These are phyloP conservation scores for Nicotiana tomentosiformis DNA, from an alignment of 257 asterid species.

Conservation along the genomic window DNA sequence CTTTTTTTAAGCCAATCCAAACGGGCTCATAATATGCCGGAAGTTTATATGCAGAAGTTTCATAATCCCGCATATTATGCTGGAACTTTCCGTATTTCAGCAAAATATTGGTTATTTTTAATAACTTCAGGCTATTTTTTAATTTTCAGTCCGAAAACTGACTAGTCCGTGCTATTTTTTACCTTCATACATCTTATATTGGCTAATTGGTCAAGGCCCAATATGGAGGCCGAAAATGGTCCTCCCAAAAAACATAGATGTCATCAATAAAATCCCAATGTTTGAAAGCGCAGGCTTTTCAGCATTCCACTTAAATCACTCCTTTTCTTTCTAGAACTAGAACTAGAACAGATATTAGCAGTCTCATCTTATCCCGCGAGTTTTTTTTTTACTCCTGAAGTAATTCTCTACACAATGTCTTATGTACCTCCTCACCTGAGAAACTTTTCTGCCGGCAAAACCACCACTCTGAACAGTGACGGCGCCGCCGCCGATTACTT, in stretches of 20 bases:
- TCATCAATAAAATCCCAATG: not conserved
- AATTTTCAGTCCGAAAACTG: too few species aligned
- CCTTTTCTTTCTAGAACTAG: not conserved
- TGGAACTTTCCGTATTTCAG: too few species aligned
- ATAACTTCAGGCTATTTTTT: too few species aligned
- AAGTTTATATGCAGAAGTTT: too few species aligned
- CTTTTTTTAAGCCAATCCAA: too few species aligned
- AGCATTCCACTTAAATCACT: not conserved
- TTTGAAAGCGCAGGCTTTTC: not conserved
- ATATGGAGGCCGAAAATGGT: not conserved
- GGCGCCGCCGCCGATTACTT: slow-evolving; percentile 27
- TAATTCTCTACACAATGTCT: slow-evolving; percentile 48
- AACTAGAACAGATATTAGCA: not conserved
- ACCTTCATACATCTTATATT: too few species aligned
- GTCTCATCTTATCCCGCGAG: slow-evolving; percentile 28
- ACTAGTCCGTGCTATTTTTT: too few species aligned
- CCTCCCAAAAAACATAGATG: not conserved
- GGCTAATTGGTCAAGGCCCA: not conserved
- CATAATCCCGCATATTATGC: too few species aligned
- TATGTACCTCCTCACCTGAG: slow-evolving; percentile 92
- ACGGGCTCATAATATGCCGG: too few species aligned
- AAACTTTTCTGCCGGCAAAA: slow-evolving; percentile 37
- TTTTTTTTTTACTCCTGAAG: not conserved
- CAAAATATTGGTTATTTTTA: too few species aligned
- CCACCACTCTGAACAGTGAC: slow-evolving; percentile 27